These are phyloP conservation scores for Iberis pinnata DNA, from an alignment of 345 rosid genomes.

Conservation along the genomic window DNA sequence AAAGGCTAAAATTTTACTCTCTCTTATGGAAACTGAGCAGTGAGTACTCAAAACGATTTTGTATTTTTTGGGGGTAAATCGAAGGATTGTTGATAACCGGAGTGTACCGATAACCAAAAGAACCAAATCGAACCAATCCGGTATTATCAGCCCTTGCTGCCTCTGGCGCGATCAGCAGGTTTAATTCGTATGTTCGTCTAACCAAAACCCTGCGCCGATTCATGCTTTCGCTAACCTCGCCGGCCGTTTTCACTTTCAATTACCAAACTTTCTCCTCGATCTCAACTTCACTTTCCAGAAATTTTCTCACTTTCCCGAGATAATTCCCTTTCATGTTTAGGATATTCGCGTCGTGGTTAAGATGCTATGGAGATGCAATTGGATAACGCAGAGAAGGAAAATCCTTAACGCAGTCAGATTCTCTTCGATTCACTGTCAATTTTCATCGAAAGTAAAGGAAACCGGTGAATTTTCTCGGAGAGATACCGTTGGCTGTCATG, in stretches of 20 bases:
- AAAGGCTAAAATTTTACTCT: no score
- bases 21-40: no score
- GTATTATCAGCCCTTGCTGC: slow-evolving; percentile 1
- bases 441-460: slow-evolving; percentile 16
- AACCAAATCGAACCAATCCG: slow-evolving; percentile 18
- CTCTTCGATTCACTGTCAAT: slow-evolving; percentile 18
- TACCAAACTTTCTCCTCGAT: slow-evolving; percentile 6
- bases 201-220: slow-evolving; percentile 19
- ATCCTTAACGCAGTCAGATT: slow-evolving; percentile 22
- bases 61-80: no score
- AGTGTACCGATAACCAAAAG: neutral
- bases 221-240: no score
- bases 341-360: slow-evolving; percentile 8
- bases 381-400: slow-evolving; percentile 26
- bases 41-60: no score
- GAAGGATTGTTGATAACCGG: slow-evolving; percentile 9
- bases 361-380: slow-evolving; percentile 42
- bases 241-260: neutral
- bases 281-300: neutral
- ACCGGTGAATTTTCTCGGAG: slow-evolving; percentile 2
- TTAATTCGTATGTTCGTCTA: neutral
- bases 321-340: slow-evolving; percentile 22
- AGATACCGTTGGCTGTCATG: neutral
- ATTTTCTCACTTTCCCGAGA: neutral
- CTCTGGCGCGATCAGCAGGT: slow-evolving; percentile 22